A percentile compares a stretch with the other conserved stretches of the same genome.
phyloP scores from a whole-genome alignment of 257 asterid species.

The Lycium ferocissimum region DNA sequence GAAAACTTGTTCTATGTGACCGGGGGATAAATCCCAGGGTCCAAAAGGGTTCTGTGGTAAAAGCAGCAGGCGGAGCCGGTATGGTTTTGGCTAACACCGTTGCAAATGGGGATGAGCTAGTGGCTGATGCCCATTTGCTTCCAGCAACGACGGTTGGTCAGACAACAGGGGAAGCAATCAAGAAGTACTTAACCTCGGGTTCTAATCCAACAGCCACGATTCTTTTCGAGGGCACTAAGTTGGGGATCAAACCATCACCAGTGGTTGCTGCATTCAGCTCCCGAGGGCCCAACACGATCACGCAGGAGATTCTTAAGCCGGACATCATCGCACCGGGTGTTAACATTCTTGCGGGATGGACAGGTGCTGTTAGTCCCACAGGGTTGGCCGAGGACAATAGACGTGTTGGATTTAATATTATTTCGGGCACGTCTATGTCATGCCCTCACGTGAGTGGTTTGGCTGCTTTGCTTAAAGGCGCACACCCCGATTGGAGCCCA shows the following conservation, averaged over 20 bases:
- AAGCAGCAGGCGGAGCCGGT: constrained; percentile 63
- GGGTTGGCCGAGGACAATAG: constrained; percentile 53
- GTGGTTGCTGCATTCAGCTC: constrained; percentile 76
- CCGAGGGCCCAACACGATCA: constrained; percentile 62
- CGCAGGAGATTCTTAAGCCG: constrained; percentile 68
- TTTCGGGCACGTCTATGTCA: constrained; percentile 74
- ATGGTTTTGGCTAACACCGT: constrained; percentile 70
- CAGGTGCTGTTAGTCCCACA: constrained; percentile 57
- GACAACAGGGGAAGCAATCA: constrained; percentile 51
- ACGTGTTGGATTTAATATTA: constrained; percentile 55
- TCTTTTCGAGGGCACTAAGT: constrained; percentile 61
- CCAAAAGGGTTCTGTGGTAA: constrained; percentile 60
- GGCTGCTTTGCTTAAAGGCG: constrained; percentile 64
- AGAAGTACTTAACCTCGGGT: constrained; percentile 46
- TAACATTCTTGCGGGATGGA: constrained; percentile 64
- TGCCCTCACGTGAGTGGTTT: constrained; percentile 69
- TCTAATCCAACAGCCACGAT: constrained; percentile 49
- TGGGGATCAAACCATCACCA: constrained; percentile 72
- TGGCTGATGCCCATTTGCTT: constrained; percentile 65
- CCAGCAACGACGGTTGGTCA: constrained; percentile 66
- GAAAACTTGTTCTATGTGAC: constrained; percentile 64
- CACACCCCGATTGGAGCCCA: constrained; percentile 72
- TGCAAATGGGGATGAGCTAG: constrained; percentile 64
- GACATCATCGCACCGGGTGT: constrained; percentile 73
- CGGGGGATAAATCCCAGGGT: constrained; percentile 60